Base-by-base conservation (phyloP, 345 rosid species). In the Turritis glabra region DNA sequence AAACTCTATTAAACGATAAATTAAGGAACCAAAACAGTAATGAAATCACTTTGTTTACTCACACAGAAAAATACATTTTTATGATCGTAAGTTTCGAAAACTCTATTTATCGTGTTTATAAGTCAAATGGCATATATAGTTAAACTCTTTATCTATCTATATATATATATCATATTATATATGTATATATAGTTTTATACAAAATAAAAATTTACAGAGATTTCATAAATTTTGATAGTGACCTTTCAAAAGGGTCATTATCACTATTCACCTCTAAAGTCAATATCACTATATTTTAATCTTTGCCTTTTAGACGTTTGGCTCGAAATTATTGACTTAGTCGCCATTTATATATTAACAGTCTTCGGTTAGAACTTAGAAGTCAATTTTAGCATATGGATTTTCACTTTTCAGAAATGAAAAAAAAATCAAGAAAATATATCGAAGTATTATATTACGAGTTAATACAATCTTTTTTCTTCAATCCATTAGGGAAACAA, bases 261-360 rank as follows among this genome's bases (percentile, higher is more conserved):
- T 67, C 55, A 41, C 38, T 29, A 58, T 59, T 59, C 68, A 58
- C 55, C 47, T 29, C 74, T 54, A 53, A 76, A 61, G 79, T 76
- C 75, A 68, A 41, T 5, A 22, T 13, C 50, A 21, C 3, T 50
- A 23, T 41, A 76, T 37, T 76, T 76, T 68, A 51, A 23, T 32
- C 17, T 8, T 17, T 43, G 15, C 57, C 56, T 54, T 61, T 43
- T 19, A 69, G 18, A 61, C 4, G 50, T 69, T 61, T 59, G 30
- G 63, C 60, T 68, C 27, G 74, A 51, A 48, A 52, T 52, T 41
- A 52, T 54, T 52, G 69, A 61, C 57, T 40, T 51, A 3, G 17
- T 57, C 14, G 48, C 38, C 22, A 33, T 54, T 8, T 71, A 0
- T 10, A 3, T 57, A 33, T 26, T 48, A 35, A 44, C 12, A 37